Conservation (phyloP, 2,329 filamentous ascomycete species). For the Xylariaceae sp. region DNA sequence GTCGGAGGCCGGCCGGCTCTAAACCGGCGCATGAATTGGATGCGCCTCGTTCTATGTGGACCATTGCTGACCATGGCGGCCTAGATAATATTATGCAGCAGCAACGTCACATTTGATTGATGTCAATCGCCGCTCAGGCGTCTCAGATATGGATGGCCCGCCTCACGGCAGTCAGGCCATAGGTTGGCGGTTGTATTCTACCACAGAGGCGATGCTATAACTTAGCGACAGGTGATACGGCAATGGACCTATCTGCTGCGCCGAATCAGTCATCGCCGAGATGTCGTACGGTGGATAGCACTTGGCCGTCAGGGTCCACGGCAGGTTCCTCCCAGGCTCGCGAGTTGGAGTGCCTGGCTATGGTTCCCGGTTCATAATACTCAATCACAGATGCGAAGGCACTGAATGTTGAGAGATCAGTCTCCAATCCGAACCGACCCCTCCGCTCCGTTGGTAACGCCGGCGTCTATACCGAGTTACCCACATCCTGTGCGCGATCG, state of each 20-base stretch:
- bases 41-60: neutral
- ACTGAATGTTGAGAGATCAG: no score
- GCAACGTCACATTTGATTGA: conserved; percentile 41
- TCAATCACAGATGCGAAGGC: no score
- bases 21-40: conserved; percentile 44
- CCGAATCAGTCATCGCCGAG: conserved; percentile 46
- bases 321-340: conserved; percentile 37
- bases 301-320: conserved; percentile 59
- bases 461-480: neutral
- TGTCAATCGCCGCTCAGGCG: conserved; percentile 57
- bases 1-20: conserved; percentile 42
- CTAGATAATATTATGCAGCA: conserved; percentile 52
- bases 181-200: conserved; percentile 46
- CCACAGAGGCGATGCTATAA: conserved; percentile 45
- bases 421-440: no score
- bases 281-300: conserved; percentile 48
- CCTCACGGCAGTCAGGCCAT: conserved; percentile 45
- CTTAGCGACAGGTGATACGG: conserved; percentile 41
- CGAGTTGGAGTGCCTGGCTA: no score
- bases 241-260: conserved; percentile 39
- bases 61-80: conserved; percentile 51
- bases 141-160: conserved; percentile 56
- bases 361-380: no score
- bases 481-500: neutral
- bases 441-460: no score